Evolutionary conservation across 352 stramenopile genomes (phyloP).

Genomic region (Phytophthora podocarpi): DNA sequence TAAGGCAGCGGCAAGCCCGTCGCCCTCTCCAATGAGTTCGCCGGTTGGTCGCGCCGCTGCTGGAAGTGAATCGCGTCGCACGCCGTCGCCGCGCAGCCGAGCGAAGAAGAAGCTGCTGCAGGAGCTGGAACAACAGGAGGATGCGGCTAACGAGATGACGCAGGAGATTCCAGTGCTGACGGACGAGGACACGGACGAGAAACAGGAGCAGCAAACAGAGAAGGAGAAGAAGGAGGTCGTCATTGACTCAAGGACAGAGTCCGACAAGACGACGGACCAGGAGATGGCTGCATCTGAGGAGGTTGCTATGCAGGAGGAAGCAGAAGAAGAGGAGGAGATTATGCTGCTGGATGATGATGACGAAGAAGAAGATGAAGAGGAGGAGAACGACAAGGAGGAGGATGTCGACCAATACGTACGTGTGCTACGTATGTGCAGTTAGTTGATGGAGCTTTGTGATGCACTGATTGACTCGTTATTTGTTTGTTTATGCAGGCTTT

Average conservation of each 20-base stretch:
- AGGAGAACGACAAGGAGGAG: slow-evolving; percentile 45
- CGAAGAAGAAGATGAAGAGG: slow-evolving; percentile 46
- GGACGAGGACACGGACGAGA: slow-evolving; percentile 20
- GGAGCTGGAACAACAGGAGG: too few relatives aligned
- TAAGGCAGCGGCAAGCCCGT: slow-evolving; percentile 33
- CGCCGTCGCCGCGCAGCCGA: slow-evolving; percentile 14
- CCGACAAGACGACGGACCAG: background rate
- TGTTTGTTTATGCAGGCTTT: slow-evolving; percentile 33
- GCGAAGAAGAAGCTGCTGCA: slow-evolving; percentile 19
- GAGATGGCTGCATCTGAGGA: too few relatives aligned
- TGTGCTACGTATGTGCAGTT: background rate
- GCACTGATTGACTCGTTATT: background rate
- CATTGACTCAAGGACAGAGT: slow-evolving; percentile 10
- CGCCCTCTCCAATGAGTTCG: slow-evolving; percentile 19
- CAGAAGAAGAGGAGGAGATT: slow-evolving; percentile 9
- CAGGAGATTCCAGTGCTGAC: slow-evolving; percentile 29
- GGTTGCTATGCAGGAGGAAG: background rate
- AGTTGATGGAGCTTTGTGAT: background rate
- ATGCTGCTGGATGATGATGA: slow-evolving; percentile 18
- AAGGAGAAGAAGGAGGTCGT: slow-evolving; percentile 1
- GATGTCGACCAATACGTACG: slow-evolving; percentile 63
- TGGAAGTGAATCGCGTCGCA: slow-evolving; percentile 5
- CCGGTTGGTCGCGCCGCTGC: background rate
- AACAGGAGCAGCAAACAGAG: slow-evolving; percentile 10
- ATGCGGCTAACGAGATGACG: slow-evolving; percentile 26